Conservation (phyloP, 192 early-diverging fungal species). For the Backusella psychrophila region DNA sequence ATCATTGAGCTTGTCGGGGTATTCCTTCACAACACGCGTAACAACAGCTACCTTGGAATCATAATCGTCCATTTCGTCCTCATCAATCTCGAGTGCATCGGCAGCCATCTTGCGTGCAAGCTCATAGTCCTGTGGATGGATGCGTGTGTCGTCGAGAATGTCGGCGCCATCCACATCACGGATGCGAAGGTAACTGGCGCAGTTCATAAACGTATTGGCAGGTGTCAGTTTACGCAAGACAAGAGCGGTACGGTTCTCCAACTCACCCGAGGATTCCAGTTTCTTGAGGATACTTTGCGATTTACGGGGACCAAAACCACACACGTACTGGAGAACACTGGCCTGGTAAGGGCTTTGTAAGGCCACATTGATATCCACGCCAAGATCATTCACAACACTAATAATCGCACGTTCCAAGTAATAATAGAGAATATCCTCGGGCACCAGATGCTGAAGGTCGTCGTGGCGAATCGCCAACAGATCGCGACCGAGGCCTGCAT, state of each 20-base stretch:
- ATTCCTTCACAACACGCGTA: slow-evolving; percentile 70
- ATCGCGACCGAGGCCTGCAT: slow-evolving; percentile 69
- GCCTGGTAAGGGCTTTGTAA: slow-evolving; percentile 64
- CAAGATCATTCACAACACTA: slow-evolving; percentile 78
- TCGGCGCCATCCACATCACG: slow-evolving; percentile 62
- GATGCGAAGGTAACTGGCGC: slow-evolving; percentile 88
- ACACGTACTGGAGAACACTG: slow-evolving; percentile 81
- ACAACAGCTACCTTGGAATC: slow-evolving; percentile 77
- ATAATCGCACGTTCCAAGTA: slow-evolving; percentile 84
- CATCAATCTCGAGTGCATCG: slow-evolving; percentile 89
- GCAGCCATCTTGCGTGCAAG: slow-evolving; percentile 96
- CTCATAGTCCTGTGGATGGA: slow-evolving; percentile 95
- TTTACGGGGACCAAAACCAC: slow-evolving; percentile 93
- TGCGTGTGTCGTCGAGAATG: slow-evolving; percentile 89
- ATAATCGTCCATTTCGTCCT: slow-evolving; percentile 69
- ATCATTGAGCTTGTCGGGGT: slow-evolving; percentile 79
- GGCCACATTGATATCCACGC: slow-evolving; percentile 89
- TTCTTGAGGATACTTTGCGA: slow-evolving; percentile 72
- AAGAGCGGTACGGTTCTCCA: slow-evolving; percentile 72
- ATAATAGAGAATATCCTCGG: slow-evolving; percentile 62
- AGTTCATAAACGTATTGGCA: slow-evolving; percentile 87
- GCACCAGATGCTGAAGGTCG: slow-evolving; percentile 66
- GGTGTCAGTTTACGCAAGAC: slow-evolving; percentile 64
- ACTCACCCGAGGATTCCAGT: slow-evolving; percentile 46
- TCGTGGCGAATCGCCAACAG: slow-evolving; percentile 72